Percentiles rank a stretch among this genome's conserved stretches.
phyloP scores from a whole-genome alignment of 2,329 filamentous ascomycete species.

The Fusarium chlamydosporum region DNA sequence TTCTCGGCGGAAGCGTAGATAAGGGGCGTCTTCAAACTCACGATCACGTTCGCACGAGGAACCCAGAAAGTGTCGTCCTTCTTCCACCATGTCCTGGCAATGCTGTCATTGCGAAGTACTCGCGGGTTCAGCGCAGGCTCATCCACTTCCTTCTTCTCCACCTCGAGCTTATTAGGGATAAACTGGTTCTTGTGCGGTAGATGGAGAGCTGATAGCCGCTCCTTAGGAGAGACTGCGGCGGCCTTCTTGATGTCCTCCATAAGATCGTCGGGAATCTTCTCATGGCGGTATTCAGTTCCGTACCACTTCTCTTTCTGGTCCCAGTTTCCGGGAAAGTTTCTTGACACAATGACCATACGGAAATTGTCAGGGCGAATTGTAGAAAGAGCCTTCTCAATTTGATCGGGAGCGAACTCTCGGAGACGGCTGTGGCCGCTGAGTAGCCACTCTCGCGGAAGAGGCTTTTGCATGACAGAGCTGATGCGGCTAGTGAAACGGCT shows the following conservation, averaged over 20 bases:
- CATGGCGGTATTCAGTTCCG: constrained; percentile 90
- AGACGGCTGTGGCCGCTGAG: constrained; percentile 84
- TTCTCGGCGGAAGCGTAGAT: constrained; percentile 85
- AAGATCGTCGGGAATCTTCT: constrained; percentile 83
- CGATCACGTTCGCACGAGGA: constrained; percentile 88
- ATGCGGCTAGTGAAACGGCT: constrained; percentile 89
- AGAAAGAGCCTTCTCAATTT: constrained; percentile 80
- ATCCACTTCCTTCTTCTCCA: constrained; percentile 92
- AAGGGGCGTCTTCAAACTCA: constrained; percentile 84
- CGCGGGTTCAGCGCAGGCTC: constrained; percentile 81
- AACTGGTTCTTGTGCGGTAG: constrained; percentile 96
- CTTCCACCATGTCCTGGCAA: constrained; percentile 93
- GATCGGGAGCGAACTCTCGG: constrained; percentile 82
- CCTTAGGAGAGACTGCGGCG: constrained; percentile 67
- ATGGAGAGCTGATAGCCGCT: constrained; percentile 79
- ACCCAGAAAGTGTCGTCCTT: constrained; percentile 99
- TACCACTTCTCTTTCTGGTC: constrained; percentile 96
- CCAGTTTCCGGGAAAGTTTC: constrained; percentile 87
- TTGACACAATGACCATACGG: constrained; percentile 84
- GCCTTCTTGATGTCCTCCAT: constrained; percentile 78
- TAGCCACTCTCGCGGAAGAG: constrained; percentile 86
- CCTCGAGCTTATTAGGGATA: constrained; percentile 91
- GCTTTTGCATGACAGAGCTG: constrained; percentile 91
- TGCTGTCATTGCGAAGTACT: constrained; percentile 85
- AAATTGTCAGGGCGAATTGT: constrained; percentile 91